These are phyloP conservation scores for Neurospora terricola DNA, from an alignment of 495 filamentous ascomycete genomes.

Conservation along the genomic window DNA sequence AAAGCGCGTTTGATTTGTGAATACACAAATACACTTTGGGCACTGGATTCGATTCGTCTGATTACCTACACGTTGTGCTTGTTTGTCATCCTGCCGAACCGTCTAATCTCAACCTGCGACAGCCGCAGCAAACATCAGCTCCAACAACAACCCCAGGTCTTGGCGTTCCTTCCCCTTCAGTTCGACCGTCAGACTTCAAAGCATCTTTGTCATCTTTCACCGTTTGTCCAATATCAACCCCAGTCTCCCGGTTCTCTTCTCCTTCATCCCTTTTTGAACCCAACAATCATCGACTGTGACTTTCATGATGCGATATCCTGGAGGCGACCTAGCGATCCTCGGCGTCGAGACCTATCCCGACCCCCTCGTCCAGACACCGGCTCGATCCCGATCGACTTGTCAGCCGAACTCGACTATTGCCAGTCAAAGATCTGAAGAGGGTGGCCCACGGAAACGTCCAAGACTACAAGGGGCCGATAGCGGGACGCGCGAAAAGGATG, in stretches of 20 bases:
- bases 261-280: not conserved
- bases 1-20: not conserved
- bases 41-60: not conserved
- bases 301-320: conserved; percentile 23
- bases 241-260: not conserved
- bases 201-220: not conserved
- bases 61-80: not conserved
- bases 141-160: not conserved
- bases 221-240: not conserved
- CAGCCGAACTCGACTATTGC: not conserved
- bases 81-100: not conserved
- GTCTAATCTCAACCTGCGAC: not conserved
- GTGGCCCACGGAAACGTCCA: conserved; percentile 21
- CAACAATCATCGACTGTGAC: not conserved
- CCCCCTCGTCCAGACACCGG: conserved; percentile 7
- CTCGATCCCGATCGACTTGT: not conserved
- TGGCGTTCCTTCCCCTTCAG: not conserved
- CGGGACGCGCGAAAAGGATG: conserved; percentile 21
- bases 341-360: conserved; percentile 38
- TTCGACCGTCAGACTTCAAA: not conserved
- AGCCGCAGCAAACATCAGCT: not conserved
- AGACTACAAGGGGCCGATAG: conserved; percentile 10
- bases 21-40: not conserved
- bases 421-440: conserved; percentile 4
- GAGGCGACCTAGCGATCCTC: conserved; percentile 34